phyloP scores from a whole-genome alignment of 176 grass and related monocot genomes.

The Eleusine indica region DNA sequence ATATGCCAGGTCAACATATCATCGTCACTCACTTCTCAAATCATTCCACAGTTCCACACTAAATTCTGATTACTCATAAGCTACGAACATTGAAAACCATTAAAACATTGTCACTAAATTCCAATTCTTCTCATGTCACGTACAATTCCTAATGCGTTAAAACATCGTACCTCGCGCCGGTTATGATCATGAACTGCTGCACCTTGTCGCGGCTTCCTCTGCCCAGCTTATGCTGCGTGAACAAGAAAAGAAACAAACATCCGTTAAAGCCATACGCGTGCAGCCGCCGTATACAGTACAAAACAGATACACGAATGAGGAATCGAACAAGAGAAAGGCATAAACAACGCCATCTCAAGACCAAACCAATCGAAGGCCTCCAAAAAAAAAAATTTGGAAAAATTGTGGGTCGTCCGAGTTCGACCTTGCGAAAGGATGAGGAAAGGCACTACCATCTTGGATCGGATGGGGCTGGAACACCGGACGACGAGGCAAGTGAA shows the following conservation, averaged over 20 bases:
- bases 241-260: background rate
- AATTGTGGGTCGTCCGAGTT: background rate
- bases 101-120: background rate
- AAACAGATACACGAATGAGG: background rate
- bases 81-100: background rate
- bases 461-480: background rate
- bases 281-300: too few species aligned
- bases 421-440: background rate
- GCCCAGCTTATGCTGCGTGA: conserved; percentile 75
- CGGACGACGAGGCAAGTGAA: background rate
- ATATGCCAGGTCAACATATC: background rate
- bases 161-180: conserved; percentile 62
- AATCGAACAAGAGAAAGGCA: background rate
- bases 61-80: background rate
- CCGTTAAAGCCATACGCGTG: background rate
- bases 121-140: background rate
- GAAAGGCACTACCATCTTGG: conserved; percentile 26
- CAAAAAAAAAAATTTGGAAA: background rate
- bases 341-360: background rate
- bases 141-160: background rate
- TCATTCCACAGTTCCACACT: background rate
- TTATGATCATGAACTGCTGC: conserved; percentile 95
- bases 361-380: background rate
- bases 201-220: conserved; percentile 93
- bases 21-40: background rate